Evolutionary conservation across 2,329 filamentous ascomycete species (phyloP), one percentile per base, ranked within the genome.

Genomic region (Calonectria crousiana): DNA sequence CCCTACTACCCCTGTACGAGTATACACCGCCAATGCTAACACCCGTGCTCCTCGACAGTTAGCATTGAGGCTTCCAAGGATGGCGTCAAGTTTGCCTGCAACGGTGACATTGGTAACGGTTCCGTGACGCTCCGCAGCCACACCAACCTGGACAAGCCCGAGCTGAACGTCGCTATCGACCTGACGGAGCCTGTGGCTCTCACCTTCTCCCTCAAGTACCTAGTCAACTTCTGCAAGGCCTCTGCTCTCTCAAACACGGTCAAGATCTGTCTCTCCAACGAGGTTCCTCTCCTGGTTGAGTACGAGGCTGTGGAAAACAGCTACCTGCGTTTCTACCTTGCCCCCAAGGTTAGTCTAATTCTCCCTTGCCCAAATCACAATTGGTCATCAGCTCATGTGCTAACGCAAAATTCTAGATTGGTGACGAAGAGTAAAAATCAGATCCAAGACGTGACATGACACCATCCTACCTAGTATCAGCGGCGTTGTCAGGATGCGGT

Each of bases 151-250:
- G 96, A 98, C 51, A 98, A 98, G 89, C 93, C 95, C 62, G 92
- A 94, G 13, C 89, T 93, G 83, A 95, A 96, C 83, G 94, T 98
- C 81, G 91, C 95, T 78, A 98, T 99, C 85, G 92, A 95, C 83
- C 92, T 99, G 75, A 94, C 92, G 49, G 97, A 99, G 88, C 95
- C 97, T 67, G 97, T 99, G 75, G 91, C 95, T 44, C 91, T 99
- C 77, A 98, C 96, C 65, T 99, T 99, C 89, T 98, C 97, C 41
- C 94, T 99, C 82, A 99, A 99, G 89, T 99, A 99, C 88, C 93
- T 99, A 4, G 95, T 98, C 90, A 98, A 98, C 91, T 99, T 99
- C 89, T 98, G 97, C 94, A 99, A 99, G 89, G 97, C 97, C 41
- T 94, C 95, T 77, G 93, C 92, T 68, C 89, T 99, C 75, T 96